Conservation (phyloP, 306 rosid genomes). For the Sesbania bispinosa region DNA sequence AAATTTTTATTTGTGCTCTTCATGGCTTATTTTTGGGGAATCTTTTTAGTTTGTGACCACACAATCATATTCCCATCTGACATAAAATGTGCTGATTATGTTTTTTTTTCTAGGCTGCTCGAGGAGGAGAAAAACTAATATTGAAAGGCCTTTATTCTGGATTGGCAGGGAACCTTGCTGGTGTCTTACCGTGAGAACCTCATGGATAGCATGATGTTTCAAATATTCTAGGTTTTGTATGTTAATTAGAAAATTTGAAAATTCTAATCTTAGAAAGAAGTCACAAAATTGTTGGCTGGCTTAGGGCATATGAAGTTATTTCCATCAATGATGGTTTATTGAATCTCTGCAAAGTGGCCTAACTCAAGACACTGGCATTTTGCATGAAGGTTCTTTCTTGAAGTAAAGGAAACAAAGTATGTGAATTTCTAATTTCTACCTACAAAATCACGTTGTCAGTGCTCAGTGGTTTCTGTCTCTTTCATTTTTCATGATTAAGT, state of each 20-base stretch:
- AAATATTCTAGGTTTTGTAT: conserved; percentile 20
- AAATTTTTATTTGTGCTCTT: not conserved
- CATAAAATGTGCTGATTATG: not conserved
- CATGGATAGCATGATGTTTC: conserved; percentile 26
- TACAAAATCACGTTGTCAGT: not conserved
- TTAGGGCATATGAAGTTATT: not conserved
- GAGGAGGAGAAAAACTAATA: conserved; percentile 76
- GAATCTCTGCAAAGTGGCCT: conserved; percentile 14
- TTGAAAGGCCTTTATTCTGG: conserved; percentile 92
- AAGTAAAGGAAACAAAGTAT: not conserved
- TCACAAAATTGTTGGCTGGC: conserved; percentile 12
- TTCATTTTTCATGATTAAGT: not conserved
- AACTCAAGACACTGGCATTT: not conserved
- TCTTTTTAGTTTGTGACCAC: not conserved
- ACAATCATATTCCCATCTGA: not conserved
- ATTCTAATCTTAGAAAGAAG: conserved; percentile 7
- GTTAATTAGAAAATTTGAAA: conserved; percentile 24
- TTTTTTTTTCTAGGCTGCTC: conserved; percentile 63
- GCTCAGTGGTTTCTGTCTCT: not conserved
- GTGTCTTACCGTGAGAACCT: conserved; percentile 92
- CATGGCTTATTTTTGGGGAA: not conserved
- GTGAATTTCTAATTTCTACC: conserved; percentile 1
- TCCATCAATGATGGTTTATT: not conserved
- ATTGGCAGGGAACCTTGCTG: conserved; percentile 90
- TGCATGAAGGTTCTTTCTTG: not conserved